Conservation (phyloP, 2,329 filamentous ascomycete species). For the Ophiostoma pallidulum region DNA sequence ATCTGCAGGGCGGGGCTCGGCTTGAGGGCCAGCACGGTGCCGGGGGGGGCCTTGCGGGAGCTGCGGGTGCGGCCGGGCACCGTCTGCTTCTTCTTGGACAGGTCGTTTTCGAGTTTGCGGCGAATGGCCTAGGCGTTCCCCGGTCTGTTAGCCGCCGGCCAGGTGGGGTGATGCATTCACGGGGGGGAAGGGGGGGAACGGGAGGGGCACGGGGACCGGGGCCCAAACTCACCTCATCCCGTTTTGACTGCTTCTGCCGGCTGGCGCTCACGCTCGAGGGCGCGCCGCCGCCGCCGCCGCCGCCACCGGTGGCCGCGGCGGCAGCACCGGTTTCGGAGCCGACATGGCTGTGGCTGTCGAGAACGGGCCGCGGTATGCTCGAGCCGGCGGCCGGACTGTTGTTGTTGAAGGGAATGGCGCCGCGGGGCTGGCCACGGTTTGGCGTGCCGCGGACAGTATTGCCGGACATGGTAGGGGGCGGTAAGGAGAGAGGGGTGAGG, state of each 20-base stretch:
- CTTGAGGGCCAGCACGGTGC: slow-evolving; percentile 89
- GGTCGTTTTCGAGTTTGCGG: slow-evolving; percentile 90
- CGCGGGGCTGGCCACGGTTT: slow-evolving; percentile 49
- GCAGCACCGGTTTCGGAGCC: slow-evolving; percentile 4
- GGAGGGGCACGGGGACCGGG: no score
- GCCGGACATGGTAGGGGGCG: slow-evolving; percentile 48
- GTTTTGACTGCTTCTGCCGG: slow-evolving; percentile 90
- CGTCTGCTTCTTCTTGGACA: slow-evolving; percentile 91
- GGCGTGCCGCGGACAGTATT: slow-evolving; percentile 63
- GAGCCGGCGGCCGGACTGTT: slow-evolving; percentile 52
- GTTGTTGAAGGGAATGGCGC: slow-evolving; percentile 49
- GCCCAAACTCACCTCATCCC: slow-evolving; percentile 80
- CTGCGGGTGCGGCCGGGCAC: slow-evolving; percentile 69
- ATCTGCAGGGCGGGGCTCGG: slow-evolving; percentile 95
- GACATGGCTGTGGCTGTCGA: slow-evolving; percentile 35
- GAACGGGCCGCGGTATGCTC: slow-evolving; percentile 62
- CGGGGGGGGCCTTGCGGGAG: slow-evolving; percentile 86
- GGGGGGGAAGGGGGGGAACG: no score
- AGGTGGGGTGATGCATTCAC: no score
- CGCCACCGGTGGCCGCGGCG: no score
- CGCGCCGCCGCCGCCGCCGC: slow-evolving; percentile 38
- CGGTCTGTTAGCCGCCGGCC: no score
- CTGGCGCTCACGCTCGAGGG: slow-evolving; percentile 77
- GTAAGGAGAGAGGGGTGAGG: no score
- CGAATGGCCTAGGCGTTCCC: slow-evolving; percentile 86